Evolutionary conservation across 75 land plant genomes (phyloP).

Genomic region (Sequoia sempervirens): DNA sequence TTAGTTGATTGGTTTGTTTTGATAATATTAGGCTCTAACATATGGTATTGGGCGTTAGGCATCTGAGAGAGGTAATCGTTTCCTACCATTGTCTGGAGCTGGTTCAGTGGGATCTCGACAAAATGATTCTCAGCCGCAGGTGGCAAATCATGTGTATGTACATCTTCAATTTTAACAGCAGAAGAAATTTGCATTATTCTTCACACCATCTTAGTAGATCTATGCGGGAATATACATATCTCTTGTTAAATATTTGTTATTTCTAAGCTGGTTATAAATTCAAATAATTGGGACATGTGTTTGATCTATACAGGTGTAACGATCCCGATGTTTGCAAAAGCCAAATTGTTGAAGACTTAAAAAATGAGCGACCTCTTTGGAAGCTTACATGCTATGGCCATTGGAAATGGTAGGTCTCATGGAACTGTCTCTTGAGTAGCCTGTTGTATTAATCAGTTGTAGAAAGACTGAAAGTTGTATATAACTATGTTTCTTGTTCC

Average conservation of each 20-base stretch:
- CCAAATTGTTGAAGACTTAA: conserved; percentile 51
- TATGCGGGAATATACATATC: background rate
- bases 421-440: background rate
- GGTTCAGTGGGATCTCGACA: conserved; percentile 18
- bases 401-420: conserved; percentile 35
- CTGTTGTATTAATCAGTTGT: background rate
- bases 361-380: conserved; percentile 71
- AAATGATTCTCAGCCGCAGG: conserved; percentile 30
- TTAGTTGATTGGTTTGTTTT: background rate
- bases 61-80: conserved; percentile 1
- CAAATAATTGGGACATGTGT: background rate
- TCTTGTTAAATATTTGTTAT: background rate
- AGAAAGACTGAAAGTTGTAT: background rate
- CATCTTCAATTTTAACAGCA: background rate
- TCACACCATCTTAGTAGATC: background rate
- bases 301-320: conserved; percentile 42
- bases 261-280: background rate
- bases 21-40: background rate
- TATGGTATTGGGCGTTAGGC: background rate
- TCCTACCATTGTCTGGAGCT: conserved; percentile 2
- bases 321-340: conserved; percentile 63
- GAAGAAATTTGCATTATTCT: background rate
- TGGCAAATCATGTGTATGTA: conserved; percentile 49
- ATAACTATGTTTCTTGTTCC: background rate
- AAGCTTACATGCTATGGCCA: conserved; percentile 80